Conservation (phyloP, 768 basidiomycete species). For the Collybia sordida region DNA sequence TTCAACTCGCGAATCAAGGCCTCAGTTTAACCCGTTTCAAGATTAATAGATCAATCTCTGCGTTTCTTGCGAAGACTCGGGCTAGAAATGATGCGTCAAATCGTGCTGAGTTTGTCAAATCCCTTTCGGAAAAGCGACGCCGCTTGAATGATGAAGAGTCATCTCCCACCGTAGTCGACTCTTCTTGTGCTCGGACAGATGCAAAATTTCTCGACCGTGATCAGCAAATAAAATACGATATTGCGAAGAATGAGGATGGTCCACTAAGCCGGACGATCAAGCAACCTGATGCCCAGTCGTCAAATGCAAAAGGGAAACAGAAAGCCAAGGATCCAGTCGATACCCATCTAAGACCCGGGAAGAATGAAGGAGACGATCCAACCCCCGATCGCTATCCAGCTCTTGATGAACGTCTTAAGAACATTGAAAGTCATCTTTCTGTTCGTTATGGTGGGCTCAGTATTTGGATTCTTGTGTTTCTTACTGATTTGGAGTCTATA, state of each 20-base stretch:
- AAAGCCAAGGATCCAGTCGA: conserved; percentile 8
- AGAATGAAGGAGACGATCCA: conserved; percentile 18
- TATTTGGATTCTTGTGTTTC: not conserved
- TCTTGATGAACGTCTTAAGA: conserved; percentile 60
- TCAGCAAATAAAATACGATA: conserved; percentile 83
- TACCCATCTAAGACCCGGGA: not conserved
- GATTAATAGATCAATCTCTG: conserved; percentile 72
- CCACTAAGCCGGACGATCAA: conserved; percentile 64
- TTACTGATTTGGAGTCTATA: conserved; percentile 20
- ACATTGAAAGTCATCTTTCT: conserved; percentile 71
- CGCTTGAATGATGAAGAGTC: conserved; percentile 35
- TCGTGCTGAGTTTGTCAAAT: conserved; percentile 68
- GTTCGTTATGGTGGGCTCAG: conserved; percentile 64
- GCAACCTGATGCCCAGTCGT: conserved; percentile 8
- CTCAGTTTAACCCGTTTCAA: conserved; percentile 22
- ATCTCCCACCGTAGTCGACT: conserved; percentile 9
- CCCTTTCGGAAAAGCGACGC: conserved; percentile 53
- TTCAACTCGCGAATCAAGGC: not conserved
- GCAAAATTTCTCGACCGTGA: conserved; percentile 72
- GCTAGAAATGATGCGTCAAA: conserved; percentile 78
- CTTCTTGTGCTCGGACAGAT: conserved; percentile 74
- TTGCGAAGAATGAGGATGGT: conserved; percentile 81
- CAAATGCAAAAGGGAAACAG: conserved; percentile 15
- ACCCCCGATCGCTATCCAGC: conserved; percentile 54
- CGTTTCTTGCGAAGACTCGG: conserved; percentile 68